Conservation (phyloP, 176 grass and related monocot genomes). For the Areca catechu region DNA sequence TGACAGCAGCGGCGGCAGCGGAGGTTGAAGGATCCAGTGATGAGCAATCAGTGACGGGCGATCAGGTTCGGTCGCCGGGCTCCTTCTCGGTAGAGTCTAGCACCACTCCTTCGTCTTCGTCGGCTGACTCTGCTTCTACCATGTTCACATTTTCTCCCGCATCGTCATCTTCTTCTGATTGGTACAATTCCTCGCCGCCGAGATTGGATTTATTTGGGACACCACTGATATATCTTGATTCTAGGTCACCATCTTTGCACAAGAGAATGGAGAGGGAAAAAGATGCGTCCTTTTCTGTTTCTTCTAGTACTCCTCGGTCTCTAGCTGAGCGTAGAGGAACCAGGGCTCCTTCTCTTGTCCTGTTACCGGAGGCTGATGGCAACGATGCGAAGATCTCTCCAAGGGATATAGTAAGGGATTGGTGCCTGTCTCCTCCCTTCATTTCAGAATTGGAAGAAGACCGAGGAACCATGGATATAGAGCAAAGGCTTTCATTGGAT, state of each 20-base stretch:
- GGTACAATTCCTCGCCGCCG: conserved; percentile 30
- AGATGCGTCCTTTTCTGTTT: conserved; percentile 10
- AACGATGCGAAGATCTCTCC: conserved; percentile 12
- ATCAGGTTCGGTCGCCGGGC: neutral
- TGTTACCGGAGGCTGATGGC: conserved; percentile 9
- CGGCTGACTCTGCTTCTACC: conserved; percentile 8
- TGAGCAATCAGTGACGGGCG: neutral
- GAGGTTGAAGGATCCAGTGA: neutral
- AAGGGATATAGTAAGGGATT: conserved; percentile 14
- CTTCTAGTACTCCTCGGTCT: conserved; percentile 6
- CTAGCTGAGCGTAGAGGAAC: conserved; percentile 37
- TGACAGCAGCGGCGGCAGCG: conserved; percentile 1
- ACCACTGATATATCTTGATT: conserved; percentile 2
- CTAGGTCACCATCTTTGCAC: neutral
- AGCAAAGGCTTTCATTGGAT: conserved; percentile 25
- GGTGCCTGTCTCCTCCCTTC: conserved; percentile 39
- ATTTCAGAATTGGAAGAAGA: conserved; percentile 41
- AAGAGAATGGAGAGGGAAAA: conserved; percentile 18
- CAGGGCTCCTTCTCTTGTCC: conserved; percentile 21
- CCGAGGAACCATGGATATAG: conserved; percentile 20
- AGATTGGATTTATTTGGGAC: conserved; percentile 15
- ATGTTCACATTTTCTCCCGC: conserved; percentile 21
- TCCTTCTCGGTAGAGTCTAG: conserved; percentile 19
- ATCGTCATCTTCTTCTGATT: conserved; percentile 33
- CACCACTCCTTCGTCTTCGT: conserved; percentile 33